Base-by-base conservation (phyloP, 257 asterid genomes). In the Capsicum chinense region DNA sequence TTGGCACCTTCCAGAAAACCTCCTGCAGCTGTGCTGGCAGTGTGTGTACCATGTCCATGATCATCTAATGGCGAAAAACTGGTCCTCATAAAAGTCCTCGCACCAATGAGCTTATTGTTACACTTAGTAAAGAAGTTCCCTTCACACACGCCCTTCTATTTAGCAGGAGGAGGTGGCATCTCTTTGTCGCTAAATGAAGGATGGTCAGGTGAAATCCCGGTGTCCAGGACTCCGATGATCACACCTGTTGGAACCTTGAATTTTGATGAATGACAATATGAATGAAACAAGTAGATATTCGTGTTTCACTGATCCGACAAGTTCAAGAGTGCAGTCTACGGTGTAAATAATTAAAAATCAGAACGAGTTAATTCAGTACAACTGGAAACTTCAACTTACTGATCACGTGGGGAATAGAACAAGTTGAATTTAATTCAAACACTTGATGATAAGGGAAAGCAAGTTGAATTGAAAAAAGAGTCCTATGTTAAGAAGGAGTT, bases 41-140 rank as follows among this genome's bases (percentile, higher is more conserved):
- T 87, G 37, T 91, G 93, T 1, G 94, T 89, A 13, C 95, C 94
- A 12, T 92, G 95, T 5, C 94, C 95, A 5, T 11, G 7, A 3
- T 15, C 13, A 52, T 91, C 94, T 0, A 87, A 4, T 0, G 92
- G 89, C 0, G 87, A 59, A 2, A 48, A 84, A 10, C 50, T 35
- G 1, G 17, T 80, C 0, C 1, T 4, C 0, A 3, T 0, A 3
- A 88, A 84, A 19, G n/a, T 9, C 59, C 91, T 85, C 14, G 90
- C 93, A 21, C 95, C 95, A 10, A 91, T 91, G 71, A 92, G 84
- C 81, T 91, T 90, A 78, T 90, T 92, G 48, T 92, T 92, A 10
- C 93, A 90, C 1, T 42, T 82, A 0, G 54, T 48, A 3, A 78
- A 50, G 42, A 74, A 74, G 12, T 68, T 83, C 56, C 84, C 83